Percentiles rank a stretch among this genome's conserved stretches.
phyloP scores from a whole-genome alignment of 495 filamentous ascomycete genomes.

The Neurospora cerealis region DNA sequence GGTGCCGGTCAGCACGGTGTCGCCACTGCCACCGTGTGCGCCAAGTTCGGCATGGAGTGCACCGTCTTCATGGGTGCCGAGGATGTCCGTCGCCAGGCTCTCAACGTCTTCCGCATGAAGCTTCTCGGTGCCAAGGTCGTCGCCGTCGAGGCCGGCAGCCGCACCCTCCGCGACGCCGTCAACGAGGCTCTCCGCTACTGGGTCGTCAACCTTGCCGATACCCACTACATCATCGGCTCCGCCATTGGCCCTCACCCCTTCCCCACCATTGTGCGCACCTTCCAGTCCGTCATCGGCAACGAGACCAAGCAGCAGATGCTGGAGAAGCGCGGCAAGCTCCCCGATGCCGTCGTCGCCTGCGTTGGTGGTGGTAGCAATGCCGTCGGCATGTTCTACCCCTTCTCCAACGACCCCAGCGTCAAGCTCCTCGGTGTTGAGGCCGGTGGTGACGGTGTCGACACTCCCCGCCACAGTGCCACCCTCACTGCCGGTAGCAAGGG shows the following conservation, averaged over 20 bases:
- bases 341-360: conserved; percentile 92
- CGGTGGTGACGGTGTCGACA: conserved; percentile 91
- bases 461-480: conserved; percentile 77
- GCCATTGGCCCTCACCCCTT: conserved; percentile 93
- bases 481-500: conserved; percentile 81
- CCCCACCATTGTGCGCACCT: conserved; percentile 90
- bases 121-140: conserved; percentile 85
- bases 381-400: conserved; percentile 93
- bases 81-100: conserved; percentile 83
- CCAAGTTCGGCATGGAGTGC: conserved; percentile 93
- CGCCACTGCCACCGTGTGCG: conserved; percentile 89
- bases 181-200: conserved; percentile 87
- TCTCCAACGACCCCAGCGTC: conserved; percentile 73
- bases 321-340: conserved; percentile 71
- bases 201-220: conserved; percentile 78
- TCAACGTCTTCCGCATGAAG: conserved; percentile 95
- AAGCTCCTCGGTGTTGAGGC: conserved; percentile 91
- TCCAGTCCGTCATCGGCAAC: conserved; percentile 86
- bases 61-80: conserved; percentile 95
- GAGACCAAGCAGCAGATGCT: conserved; percentile 89
- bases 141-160: conserved; percentile 74
- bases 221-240: conserved; percentile 92
- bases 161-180: conserved; percentile 86
- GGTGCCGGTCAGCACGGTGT: conserved; percentile 97
- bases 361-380: conserved; percentile 91